A percentile compares a stretch with the other conserved stretches of the same genome.
Evolutionary conservation across 805 yeast species (phyloP).

Genomic region (Barnettozyma botsteinii): DNA sequence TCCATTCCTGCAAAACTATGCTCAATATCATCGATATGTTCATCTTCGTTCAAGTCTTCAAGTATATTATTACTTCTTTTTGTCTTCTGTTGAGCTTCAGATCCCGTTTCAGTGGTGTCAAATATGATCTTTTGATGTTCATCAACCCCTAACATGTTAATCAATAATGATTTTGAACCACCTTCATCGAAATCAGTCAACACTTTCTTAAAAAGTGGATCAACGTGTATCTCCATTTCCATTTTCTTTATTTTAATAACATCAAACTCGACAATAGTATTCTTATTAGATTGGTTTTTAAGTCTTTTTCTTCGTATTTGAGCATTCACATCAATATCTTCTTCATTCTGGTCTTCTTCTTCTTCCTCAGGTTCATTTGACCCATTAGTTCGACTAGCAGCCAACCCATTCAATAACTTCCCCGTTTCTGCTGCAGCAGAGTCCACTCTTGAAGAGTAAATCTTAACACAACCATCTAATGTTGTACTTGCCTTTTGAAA

Average conservation of each 20-base stretch:
- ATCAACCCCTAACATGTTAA: constrained; percentile 57
- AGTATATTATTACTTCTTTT: constrained; percentile 8
- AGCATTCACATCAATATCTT: constrained; percentile 12
- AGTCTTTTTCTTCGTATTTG: constrained; percentile 9
- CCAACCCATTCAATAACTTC: constrained; percentile 68
- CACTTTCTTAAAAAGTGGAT: constrained; percentile 71
- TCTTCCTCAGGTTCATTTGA: constrained; percentile 22
- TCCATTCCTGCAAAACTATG: constrained; percentile 19
- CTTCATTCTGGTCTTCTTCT: constrained; percentile 17
- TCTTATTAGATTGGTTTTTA: constrained; percentile 28
- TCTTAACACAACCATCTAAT: constrained; percentile 90
- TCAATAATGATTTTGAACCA: constrained; percentile 64
- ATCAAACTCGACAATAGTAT: constrained; percentile 49
- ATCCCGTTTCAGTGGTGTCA: constrained; percentile 43
- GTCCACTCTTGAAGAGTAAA: constrained; percentile 86
- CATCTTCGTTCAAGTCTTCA: constrained; percentile 9
- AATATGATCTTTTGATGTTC: constrained; percentile 51
- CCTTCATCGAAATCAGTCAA: constrained; percentile 79
- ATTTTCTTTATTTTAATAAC: constrained; percentile 46
- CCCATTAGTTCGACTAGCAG: constrained; percentile 34
- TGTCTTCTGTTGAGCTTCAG: constrained; percentile 7
- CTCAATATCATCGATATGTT: constrained; percentile 11
- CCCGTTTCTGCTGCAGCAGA: constrained; percentile 91
- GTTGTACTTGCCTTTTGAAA: constrained; percentile 91
- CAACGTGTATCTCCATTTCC: constrained; percentile 61